Evolutionary conservation across 495 filamentous ascomycete species (phyloP).

Genomic region (Emericellopsis terricola): DNA sequence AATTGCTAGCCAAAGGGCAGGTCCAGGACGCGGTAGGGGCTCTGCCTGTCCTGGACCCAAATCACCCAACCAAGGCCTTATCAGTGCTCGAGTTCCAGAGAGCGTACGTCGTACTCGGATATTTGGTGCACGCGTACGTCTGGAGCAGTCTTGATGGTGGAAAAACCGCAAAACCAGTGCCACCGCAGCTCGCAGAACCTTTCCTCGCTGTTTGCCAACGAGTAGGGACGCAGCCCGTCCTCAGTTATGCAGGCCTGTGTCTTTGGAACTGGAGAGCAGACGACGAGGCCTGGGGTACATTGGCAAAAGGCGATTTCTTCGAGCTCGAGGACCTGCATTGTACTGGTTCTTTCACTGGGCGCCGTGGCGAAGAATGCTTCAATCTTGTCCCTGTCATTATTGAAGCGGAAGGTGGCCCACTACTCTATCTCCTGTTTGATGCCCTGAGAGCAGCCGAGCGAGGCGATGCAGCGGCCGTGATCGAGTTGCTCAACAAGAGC

Average conservation of each 20-base stretch:
- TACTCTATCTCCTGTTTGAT: not conserved
- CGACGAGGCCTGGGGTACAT: not conserved
- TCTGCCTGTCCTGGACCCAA: too few species aligned
- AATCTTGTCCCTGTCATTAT: not conserved
- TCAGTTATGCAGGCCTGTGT: not conserved
- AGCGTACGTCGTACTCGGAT: not conserved
- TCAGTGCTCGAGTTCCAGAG: not conserved
- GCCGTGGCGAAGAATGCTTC: not conserved
- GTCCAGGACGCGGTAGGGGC: too few species aligned
- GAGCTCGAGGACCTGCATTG: not conserved
- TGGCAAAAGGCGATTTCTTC: not conserved
- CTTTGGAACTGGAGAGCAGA: not conserved
- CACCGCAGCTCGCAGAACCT: not conserved
- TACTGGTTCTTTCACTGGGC: not conserved
- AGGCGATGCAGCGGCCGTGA: not conserved
- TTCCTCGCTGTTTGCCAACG: not conserved
- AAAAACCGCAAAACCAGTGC: not conserved
- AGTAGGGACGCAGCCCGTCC: not conserved
- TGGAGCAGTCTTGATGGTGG: not conserved
- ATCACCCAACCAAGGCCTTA: too few species aligned
- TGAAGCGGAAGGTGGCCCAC: not conserved
- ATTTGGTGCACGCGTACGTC: not conserved
- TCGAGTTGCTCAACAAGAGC: not conserved
- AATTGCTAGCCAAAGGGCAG: too few species aligned
- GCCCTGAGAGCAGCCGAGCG: not conserved